Base-by-base conservation (phyloP, 495 filamentous ascomycete species). In the Rostrohypoxylon terebratum region DNA sequence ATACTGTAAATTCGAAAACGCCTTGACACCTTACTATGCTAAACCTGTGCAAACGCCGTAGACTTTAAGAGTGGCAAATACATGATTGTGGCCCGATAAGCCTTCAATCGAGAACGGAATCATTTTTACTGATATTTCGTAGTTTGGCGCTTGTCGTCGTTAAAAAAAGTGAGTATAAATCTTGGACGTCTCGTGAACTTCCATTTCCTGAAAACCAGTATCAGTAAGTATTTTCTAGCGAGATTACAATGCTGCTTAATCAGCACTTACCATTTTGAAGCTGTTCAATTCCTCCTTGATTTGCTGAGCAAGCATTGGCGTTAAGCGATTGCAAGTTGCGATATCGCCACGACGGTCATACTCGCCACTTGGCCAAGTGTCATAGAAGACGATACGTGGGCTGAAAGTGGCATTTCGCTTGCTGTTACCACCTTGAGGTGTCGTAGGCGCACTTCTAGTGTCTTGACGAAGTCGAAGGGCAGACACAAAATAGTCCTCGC, bases 111-210 rank as follows among this genome's bases (percentile, higher is more conserved):
- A 69, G 72, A 77, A 79, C 44, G 77, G 78, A 76, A 78, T 47
- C 63, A 75, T 76, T 79, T 74, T 76, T 78, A 68, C 75, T 77
- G 67, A 66, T 69, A 81, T 53, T 72, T 76, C 69, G 47, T 74
- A 47, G 58, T 69, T 50, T 63, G 45, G 55, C 70, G 66, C 76
- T 76, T 69, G 73, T 76, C 73, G 73, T 83, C 83, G 75, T 87
- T 81, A 99, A 84, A 99, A 97, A 88, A 98, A 99, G 87, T 99
- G 96, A 75, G 96, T 99, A 86, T 98, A 97, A 73, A 97, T 92
- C 82, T 98, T 98, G 62, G 96, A 98, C 79, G 91, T 92, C 83
- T 97, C 94, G 78, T 99, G 96, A 77, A 99, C 96, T 85, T 98
- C 96, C 96, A 99, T 99, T 83, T 99, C 96, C 96, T 99, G 70